phyloP scores from a whole-genome alignment of 129 eudicot genomes.

The Smallanthus sonchifolius region DNA sequence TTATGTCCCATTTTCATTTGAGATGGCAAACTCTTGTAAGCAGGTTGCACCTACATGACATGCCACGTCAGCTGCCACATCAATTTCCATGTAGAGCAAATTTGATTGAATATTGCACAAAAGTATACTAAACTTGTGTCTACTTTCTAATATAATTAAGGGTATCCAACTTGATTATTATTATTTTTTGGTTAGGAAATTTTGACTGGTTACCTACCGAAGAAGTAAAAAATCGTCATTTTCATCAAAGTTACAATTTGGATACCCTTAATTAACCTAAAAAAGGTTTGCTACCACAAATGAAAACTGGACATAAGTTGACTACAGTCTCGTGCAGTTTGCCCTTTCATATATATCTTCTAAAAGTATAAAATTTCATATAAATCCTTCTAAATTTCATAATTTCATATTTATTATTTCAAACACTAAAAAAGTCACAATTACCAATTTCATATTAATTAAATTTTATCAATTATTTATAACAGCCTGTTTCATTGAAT shows the following conservation, averaged over 20 bases:
- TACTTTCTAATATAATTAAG: neutral
- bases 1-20: neutral
- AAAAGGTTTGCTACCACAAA: too few relatives aligned
- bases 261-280: too few relatives aligned
- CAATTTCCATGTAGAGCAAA: neutral
- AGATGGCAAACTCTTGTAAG: neutral
- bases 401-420: neutral
- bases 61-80: neutral
- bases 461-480: neutral
- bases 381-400: neutral
- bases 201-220: neutral
- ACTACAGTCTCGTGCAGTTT: too few relatives aligned
- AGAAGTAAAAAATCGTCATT: neutral
- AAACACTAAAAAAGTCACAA: neutral
- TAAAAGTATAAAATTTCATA: neutral
- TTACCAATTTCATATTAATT: neutral
- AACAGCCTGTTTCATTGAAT: neutral
- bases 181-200: neutral
- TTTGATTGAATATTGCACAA: neutral
- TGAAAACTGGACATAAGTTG: too few relatives aligned
- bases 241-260: neutral
- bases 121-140: neutral
- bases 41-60: neutral
- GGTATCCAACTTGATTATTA: neutral
- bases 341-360: too few relatives aligned